Base-by-base conservation (phyloP, 805 yeast genomes). In the Candida takata region DNA sequence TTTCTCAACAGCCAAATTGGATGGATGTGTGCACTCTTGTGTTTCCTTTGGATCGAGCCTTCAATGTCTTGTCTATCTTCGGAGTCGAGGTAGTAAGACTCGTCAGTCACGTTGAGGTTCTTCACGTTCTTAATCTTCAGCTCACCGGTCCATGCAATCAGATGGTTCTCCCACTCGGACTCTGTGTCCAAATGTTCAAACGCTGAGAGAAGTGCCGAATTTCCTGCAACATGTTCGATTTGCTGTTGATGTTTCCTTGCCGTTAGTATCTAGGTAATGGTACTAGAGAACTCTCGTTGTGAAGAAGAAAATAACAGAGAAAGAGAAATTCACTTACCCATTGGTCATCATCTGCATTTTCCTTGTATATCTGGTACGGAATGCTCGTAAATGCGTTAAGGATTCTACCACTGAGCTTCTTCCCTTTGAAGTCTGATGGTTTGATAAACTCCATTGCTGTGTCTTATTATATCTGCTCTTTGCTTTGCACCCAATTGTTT, bases 101-200 rank as follows among this genome's bases (percentile, higher is more conserved):
- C 88, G 25, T 67, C 77, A 8, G 41, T 36, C 6, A 38, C 38
- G 13, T 39, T 34, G 9, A 36, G 33, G 10, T 30, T 38, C 33
- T 41, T 45, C 23, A 20, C 23, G 37, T 41, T 43, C 18, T 41
- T 31, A 27, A 46, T 47, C 27, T 39, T 43, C 42, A 92, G 66
- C 58, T 87, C 97, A 31, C 98, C 98, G 0, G 97, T 84, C 98
- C 98, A 92, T 2, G 86, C 97, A 34, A 92, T 77, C 34, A 85
- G 62, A 46, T 86, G 84, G 31, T 88, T 79, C 43, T 87, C 95
- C 92, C 96, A 90, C 16, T 77, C 72, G 0, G 88, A 72, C 31
- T 77, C 74, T 38, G 72, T 72, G 34, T 65, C 68, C 35, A 87
- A 61, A 51, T 73, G 79, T 41, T 72, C 69, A 41, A 84, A 72